Base-by-base conservation (phyloP, 176 grass and related monocot genomes). In the Metroxylon sagu region DNA sequence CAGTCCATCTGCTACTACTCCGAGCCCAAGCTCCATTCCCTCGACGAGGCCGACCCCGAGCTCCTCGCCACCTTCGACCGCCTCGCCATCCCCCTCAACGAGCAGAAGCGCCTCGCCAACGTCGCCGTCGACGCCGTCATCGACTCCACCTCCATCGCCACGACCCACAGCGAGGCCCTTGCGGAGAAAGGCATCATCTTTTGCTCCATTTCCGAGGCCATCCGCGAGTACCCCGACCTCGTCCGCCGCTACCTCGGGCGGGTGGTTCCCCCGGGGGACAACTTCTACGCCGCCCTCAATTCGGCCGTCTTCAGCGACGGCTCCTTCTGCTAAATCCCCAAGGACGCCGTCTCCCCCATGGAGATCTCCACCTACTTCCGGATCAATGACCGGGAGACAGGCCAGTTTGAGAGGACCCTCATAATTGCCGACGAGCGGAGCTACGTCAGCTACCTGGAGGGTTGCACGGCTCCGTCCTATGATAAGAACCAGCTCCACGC, bases 261-360 rank as follows among this genome's bases (percentile, higher is more conserved):
- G 31, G 60, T 97, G 2, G 92, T 97, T 3, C 92, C 92, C 0
- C 69, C 83, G 0, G 78, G 70, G 0, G 92, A 97, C 43, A 97
- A 97, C 65, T 97, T 91, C 78, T 97, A 91, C 18, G 92, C 92
- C 0, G 84, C 92, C 6, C 92, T 97, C 50, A 97, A 97, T 79
- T 97, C 92, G 0, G 92, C 92, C 0, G 87, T 97, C 17, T 91
- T 97, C 69, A 91, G 87, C 49, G 92, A 97, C 8, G 92, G 92
- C 0, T 97, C 92, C 16, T 97, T 97, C 92, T 97, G 92, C 75
- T 97, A 97, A 15, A 74, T 97, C 30, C 92, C 92, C 52, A 97
- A 91, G 82, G 87, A 88, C 25, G 91, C 87, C 4, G 87, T 80
- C 16, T 91, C 80, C 65, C 92, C 92, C 25, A 91, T 97, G 92